phyloP scores from a whole-genome alignment of 306 rosid genomes.

The Geum urbanum region DNA sequence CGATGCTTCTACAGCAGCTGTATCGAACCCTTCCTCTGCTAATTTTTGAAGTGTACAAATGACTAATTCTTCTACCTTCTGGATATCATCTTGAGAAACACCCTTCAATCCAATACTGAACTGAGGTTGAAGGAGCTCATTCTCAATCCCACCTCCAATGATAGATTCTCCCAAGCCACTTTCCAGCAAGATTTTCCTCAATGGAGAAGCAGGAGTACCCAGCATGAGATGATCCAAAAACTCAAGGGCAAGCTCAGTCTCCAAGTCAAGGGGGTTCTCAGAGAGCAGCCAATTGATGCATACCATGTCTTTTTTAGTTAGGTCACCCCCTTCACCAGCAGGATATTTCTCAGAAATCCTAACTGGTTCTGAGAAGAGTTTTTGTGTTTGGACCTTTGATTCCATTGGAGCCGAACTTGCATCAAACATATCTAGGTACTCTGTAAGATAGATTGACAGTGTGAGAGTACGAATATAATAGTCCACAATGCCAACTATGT shows the following conservation, averaged over 20 bases:
- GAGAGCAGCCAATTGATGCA: constrained; percentile 92
- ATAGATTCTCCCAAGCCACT: constrained; percentile 98
- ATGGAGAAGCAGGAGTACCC: constrained; percentile 98
- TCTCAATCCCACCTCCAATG: constrained; percentile 94
- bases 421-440: constrained; percentile 76
- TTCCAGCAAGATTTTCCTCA: constrained; percentile 86
- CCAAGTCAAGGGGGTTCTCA: constrained; percentile 84
- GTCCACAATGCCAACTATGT: constrained; percentile 5
- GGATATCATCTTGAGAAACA: constrained; percentile 68
- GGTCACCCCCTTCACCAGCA: constrained; percentile 75
- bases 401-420: constrained; percentile 71
- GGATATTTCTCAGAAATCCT: constrained; percentile 87
- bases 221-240: constrained; percentile 92
- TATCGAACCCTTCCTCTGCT: constrained; percentile 84
- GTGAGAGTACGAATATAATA: constrained; percentile 17
- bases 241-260: constrained; percentile 71
- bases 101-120: constrained; percentile 95
- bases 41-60: constrained; percentile 58
- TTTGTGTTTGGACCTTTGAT: constrained; percentile 68
- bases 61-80: constrained; percentile 75
- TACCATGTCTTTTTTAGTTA: constrained; percentile 88
- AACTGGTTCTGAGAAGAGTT: constrained; percentile 71
- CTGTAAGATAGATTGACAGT: constrained; percentile 36
- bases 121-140: constrained; percentile 96
- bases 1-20: constrained; percentile 92